These are phyloP conservation scores for Malus sylvestris DNA, from an alignment of 306 rosid species.

Conservation along the genomic window DNA sequence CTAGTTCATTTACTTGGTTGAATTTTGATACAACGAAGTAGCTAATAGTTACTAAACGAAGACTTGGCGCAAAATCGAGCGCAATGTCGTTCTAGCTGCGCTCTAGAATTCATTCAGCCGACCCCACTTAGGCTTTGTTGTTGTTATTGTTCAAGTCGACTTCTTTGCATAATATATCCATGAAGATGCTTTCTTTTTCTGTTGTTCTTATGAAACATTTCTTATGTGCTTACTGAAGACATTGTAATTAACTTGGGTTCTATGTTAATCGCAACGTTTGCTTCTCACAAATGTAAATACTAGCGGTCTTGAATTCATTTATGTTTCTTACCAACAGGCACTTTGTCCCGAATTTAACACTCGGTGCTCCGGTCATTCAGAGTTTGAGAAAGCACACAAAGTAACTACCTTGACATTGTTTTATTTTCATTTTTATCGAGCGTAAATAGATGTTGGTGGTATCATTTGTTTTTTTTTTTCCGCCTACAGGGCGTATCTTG, in stretches of 20 bases:
- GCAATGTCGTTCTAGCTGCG: accelerated
- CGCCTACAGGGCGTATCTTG: slow-evolving; percentile 74
- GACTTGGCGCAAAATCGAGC: too few relatives aligned
- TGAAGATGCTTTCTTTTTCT: not conserved
- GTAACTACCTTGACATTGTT: slow-evolving; percentile 34
- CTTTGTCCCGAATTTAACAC: slow-evolving; percentile 87
- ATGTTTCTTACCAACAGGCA: slow-evolving; percentile 41
- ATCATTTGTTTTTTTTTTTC: not conserved
- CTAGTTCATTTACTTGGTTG: not conserved
- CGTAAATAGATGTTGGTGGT: not conserved
- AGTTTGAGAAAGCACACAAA: slow-evolving; percentile 88
- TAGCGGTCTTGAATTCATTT: not conserved
- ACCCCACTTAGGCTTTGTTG: too few relatives aligned
- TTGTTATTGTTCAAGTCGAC: not conserved
- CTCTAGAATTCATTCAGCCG: too few relatives aligned
- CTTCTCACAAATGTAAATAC: not conserved
- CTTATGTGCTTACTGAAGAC: not conserved
- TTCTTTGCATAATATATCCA: not conserved
- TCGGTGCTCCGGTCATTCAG: slow-evolving; percentile 90
- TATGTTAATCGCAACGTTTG: not conserved
- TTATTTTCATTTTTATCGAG: not conserved
- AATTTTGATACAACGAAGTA: not conserved
- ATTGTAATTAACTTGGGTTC: not conserved
- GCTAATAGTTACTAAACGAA: not conserved
- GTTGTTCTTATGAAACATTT: slow-evolving; percentile 4